phyloP scores from a whole-genome alignment of 768 basidiomycete genomes.

The Stropharia rugosoannulata region DNA sequence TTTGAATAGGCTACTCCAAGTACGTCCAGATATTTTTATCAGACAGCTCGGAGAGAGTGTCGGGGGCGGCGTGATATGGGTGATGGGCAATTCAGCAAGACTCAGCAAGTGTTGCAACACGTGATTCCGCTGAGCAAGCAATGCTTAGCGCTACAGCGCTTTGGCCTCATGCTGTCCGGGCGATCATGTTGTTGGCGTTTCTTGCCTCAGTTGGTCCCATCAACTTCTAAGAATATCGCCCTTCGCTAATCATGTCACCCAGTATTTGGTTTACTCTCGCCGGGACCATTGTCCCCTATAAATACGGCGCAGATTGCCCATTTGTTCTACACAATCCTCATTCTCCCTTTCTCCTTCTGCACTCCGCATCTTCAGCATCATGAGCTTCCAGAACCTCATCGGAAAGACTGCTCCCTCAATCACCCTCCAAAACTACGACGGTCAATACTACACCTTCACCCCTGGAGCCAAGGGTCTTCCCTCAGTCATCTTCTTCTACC shows the following conservation, averaged over 20 bases:
- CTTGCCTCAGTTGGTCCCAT: background rate
- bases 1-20: background rate
- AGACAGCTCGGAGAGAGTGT: background rate
- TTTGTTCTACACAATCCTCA: slow-evolving; percentile 6
- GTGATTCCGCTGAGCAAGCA: background rate
- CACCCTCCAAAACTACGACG: slow-evolving; percentile 63
- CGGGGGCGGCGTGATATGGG: background rate
- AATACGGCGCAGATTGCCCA: slow-evolving; percentile 5
- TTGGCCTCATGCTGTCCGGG: background rate
- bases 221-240: background rate
- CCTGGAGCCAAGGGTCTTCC: slow-evolving; percentile 60
- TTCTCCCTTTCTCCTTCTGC: slow-evolving; percentile 4
- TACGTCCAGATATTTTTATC: background rate
- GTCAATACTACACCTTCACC: slow-evolving; percentile 56
- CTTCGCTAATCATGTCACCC: slow-evolving; percentile 1
- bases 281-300: background rate
- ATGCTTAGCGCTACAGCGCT: background rate
- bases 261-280: slow-evolving; percentile 1
- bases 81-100: background rate
- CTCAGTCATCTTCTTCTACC: slow-evolving; percentile 78
- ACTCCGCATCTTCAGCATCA: slow-evolving; percentile 3
- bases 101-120: background rate
- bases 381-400: slow-evolving; percentile 31
- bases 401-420: slow-evolving; percentile 67
- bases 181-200: background rate